A percentile compares a stretch with the other conserved stretches of the same genome.
Evolutionary conservation across 495 filamentous ascomycete genomes (phyloP).

Genomic region (Hypoxylon perforatum): DNA sequence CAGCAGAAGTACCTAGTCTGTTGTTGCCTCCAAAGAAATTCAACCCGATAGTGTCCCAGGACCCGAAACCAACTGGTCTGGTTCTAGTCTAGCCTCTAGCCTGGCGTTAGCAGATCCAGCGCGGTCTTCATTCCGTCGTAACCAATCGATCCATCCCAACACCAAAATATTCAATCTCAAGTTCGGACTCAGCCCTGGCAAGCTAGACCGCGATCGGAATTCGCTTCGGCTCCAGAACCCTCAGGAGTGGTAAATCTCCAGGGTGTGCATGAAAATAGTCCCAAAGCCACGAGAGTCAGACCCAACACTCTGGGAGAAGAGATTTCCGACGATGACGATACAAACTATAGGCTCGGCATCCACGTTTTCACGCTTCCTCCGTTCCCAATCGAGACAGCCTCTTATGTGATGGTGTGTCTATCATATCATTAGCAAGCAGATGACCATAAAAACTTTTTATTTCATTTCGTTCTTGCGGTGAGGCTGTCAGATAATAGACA

Average conservation of each 20-base stretch:
- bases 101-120: neutral
- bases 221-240: conserved; percentile 19
- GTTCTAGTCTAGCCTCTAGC: conserved; percentile 17
- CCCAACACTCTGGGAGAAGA: conserved; percentile 28
- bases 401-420: conserved; percentile 25
- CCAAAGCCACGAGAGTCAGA: conserved; percentile 12
- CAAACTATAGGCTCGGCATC: conserved; percentile 27
- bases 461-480: conserved; percentile 24
- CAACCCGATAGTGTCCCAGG: conserved; percentile 18
- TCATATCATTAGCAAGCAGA: conserved; percentile 8
- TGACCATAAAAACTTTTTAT: too few relatives aligned
- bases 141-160: conserved; percentile 29
- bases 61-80: conserved; percentile 9
- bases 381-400: conserved; percentile 28
- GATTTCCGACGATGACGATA: conserved; percentile 20
- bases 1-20: conserved; percentile 1
- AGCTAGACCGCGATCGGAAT: conserved; percentile 31
- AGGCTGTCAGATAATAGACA: conserved; percentile 24
- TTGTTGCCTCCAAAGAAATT: conserved; percentile 8
- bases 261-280: conserved; percentile 15
- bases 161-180: conserved; percentile 15
- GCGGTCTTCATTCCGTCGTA: conserved; percentile 22
- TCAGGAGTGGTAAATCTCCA: conserved; percentile 19
- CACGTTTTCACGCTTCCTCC: conserved; percentile 24
- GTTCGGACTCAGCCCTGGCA: conserved; percentile 30